Evolutionary conservation across 2,329 filamentous ascomycete genomes (phyloP), one percentile per base, ranked within the genome.

Genomic region (Aspergillus carbonarius): DNA sequence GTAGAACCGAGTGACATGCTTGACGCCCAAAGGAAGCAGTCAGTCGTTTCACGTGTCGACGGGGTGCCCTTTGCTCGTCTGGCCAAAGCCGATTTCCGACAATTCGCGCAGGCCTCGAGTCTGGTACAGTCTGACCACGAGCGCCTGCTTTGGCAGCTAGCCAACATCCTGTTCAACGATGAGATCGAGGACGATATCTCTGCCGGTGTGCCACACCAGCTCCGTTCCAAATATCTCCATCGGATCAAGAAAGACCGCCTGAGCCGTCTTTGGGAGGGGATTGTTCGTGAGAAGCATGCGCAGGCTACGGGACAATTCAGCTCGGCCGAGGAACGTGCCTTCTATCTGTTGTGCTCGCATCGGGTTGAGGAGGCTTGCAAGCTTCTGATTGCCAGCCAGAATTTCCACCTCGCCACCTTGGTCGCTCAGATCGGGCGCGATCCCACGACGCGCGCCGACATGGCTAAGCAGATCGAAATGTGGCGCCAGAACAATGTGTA

Each of bases 121-220:
- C 55, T 73, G 59, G 63, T 69, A 27, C 60, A 72, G 27, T 62
- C 68, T 25, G 71, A 76, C 59, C 63, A 70, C 27, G 76, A 79
- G 63, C 68, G 69, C n/a, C 63, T 76, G 23, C 86, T 95, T 1
- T 99, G 96, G 95, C 85, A 91, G 60, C 81, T 99, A 35, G 88
- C 91, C 1, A 90, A 90, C 58, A 88, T 97, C 37, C 82, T 99
- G 3, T 99, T 96, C 69, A 92, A 96, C 64, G 81, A 87, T n/a
- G 74, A 79, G 9, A 75, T 79, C 18, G 73, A 80, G 34, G 76
- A 80, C 52, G 76, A 80, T 55, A 77, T 79, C 34, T 79, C 76
- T 10, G 70, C 69, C 3, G 74, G 74, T 35, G 72, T 81, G 20
- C 77, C 76, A 18, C 63, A 68, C 17, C 67, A 75, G 42, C 64